A percentile compares a stretch with the other conserved stretches of the same genome.
phyloP scores from a whole-genome alignment of 176 grass and related monocot genomes.

The Carex littledalei region DNA sequence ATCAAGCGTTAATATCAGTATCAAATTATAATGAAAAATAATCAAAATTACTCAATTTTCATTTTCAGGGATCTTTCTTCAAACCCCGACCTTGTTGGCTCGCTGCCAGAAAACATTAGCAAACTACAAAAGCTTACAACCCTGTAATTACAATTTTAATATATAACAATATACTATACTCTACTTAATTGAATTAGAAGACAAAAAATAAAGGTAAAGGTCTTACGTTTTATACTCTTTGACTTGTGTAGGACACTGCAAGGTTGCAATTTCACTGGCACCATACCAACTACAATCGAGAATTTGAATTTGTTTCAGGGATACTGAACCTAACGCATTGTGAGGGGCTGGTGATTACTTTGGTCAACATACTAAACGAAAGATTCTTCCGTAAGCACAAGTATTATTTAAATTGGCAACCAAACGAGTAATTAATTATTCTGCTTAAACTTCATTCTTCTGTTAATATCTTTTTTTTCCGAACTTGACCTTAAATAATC shows the following conservation, averaged over 20 bases:
- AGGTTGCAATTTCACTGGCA: conserved; percentile 67
- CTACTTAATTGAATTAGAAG: conserved; percentile 1
- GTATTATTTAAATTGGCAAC: conserved; percentile 9
- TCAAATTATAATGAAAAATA: background rate
- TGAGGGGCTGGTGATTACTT: conserved; percentile 53
- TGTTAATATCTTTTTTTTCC: too few species aligned
- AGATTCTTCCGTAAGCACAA: conserved; percentile 50
- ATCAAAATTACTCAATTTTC: conserved; percentile 26
- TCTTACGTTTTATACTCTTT: background rate
- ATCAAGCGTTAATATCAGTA: too few species aligned
- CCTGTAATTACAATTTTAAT: conserved; percentile 50
- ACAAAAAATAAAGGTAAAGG: background rate
- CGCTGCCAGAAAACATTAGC: conserved; percentile 58
- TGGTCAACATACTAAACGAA: conserved; percentile 39
- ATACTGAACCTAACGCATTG: conserved; percentile 42
- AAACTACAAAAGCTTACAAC: background rate
- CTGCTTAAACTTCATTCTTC: too few species aligned
- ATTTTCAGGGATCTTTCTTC: conserved; percentile 79
- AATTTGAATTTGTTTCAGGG: conserved; percentile 49
- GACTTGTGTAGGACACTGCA: conserved; percentile 55
- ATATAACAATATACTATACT: conserved; percentile 11
- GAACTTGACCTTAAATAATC: too few species aligned
- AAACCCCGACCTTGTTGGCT: conserved; percentile 46
- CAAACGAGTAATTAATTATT: too few species aligned
- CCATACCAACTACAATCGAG: conserved; percentile 55